A percentile compares a stretch with the other conserved stretches of the same genome.
These are phyloP conservation scores for Lactarius deliciosus DNA, from an alignment of 768 basidiomycete species.

Conservation along the genomic window DNA sequence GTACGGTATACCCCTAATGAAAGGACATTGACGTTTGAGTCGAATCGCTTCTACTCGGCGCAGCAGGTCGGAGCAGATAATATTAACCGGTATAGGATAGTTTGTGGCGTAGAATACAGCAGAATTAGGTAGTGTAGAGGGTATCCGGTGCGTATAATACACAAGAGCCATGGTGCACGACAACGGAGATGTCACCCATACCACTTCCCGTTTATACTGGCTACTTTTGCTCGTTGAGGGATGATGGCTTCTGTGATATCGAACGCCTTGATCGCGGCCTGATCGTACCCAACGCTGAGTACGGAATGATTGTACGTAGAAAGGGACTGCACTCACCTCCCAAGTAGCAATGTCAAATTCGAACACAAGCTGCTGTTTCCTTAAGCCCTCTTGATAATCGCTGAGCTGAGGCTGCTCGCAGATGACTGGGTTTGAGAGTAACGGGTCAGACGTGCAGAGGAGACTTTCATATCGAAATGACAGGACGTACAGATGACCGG, in stretches of 20 bases:
- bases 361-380: constrained; percentile 83
- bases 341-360: constrained; percentile 91
- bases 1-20: not conserved
- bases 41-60: not conserved
- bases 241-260: constrained; percentile 74
- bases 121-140: constrained; percentile 1
- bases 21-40: not conserved
- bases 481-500: constrained; percentile 66
- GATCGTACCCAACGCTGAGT: constrained; percentile 8
- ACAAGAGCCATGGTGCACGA: not conserved
- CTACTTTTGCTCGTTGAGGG: constrained; percentile 65
- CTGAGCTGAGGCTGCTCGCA: constrained; percentile 64
- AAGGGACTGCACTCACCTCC: constrained; percentile 52
- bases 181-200: constrained; percentile 48
- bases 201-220: constrained; percentile 65
- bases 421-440: constrained; percentile 42
- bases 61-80: not conserved
- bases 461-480: not conserved
- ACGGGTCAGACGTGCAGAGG: not conserved
- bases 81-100: not conserved
- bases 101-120: not conserved
- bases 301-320: not conserved
- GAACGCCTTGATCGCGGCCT: constrained; percentile 89
- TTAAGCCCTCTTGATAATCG: constrained; percentile 61
- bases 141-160: constrained; percentile 13